phyloP scores from a whole-genome alignment of 1,284 basidiomycete genomes.

The Tremellales sp. region DNA sequence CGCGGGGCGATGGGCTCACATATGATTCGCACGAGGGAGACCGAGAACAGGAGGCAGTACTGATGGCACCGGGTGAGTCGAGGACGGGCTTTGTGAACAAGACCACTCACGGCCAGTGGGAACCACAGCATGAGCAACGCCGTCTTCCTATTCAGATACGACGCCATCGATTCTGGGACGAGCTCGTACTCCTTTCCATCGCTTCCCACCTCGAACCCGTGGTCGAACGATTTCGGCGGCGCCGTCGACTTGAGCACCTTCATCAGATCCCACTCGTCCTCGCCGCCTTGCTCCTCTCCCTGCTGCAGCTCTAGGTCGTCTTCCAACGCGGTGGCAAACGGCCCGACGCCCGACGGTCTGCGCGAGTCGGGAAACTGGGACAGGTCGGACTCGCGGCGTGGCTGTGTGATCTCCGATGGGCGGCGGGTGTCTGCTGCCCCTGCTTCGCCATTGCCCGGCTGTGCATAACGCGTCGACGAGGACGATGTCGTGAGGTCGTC shows the following conservation, averaged over 20 bases:
- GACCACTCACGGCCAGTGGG: constrained; percentile 43
- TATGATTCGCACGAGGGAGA: constrained; percentile 47
- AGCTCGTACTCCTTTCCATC: constrained; percentile 35
- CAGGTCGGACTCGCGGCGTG: neutral
- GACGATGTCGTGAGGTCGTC: neutral
- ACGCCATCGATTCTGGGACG: constrained; percentile 45
- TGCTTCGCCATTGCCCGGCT: neutral
- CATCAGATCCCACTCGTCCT: constrained; percentile 39
- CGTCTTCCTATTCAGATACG: constrained; percentile 49
- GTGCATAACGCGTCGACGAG: neutral
- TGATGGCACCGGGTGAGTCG: too few species aligned
- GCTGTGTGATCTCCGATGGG: too few species aligned
- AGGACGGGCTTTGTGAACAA: neutral
- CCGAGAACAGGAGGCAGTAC: constrained; percentile 48
- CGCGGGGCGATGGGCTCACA: constrained; percentile 19
- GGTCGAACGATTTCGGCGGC: constrained; percentile 15
- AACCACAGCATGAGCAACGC: constrained; percentile 49
- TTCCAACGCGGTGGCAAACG: neutral
- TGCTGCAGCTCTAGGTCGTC: constrained; percentile 2
- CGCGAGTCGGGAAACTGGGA: neutral
- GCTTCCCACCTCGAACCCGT: constrained; percentile 21
- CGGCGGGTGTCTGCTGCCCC: too few species aligned
- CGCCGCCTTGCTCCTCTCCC: constrained; percentile 22
- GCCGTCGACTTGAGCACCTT: constrained; percentile 31
- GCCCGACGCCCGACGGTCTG: neutral